phyloP scores from a whole-genome alignment of 2,329 filamentous ascomycete species.

The Teratosphaeria gauchensis region DNA sequence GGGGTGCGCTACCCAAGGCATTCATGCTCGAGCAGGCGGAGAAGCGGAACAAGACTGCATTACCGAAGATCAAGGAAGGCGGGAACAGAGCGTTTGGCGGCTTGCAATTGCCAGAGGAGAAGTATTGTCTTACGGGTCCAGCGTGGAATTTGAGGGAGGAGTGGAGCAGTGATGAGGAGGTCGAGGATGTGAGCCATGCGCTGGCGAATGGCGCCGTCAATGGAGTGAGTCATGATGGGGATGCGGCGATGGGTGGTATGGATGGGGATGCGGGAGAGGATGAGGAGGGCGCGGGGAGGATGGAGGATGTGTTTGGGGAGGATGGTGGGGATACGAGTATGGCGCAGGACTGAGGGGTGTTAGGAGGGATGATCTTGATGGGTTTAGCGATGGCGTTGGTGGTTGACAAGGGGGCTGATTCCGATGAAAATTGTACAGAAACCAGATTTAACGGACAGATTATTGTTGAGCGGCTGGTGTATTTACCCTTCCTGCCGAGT shows the following conservation, averaged over 20 bases:
- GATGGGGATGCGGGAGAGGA: conserved; percentile 28
- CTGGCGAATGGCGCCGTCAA: conserved; percentile 18
- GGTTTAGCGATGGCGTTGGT: not conserved
- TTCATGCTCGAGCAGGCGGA: conserved; percentile 66
- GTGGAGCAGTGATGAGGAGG: conserved; percentile 43
- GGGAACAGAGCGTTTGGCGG: conserved; percentile 48
- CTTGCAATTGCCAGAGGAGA: conserved; percentile 51
- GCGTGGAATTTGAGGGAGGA: conserved; percentile 49
- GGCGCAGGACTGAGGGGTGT: conserved; percentile 2
- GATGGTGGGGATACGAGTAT: conserved; percentile 24
- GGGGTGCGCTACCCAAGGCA: conserved; percentile 57
- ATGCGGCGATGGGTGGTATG: conserved; percentile 33
- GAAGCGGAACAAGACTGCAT: conserved; percentile 56
- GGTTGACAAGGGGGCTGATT: not conserved
- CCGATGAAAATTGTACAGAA: no score
- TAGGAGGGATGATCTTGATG: not conserved
- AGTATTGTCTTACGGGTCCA: conserved; percentile 50
- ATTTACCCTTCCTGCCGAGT: no score
- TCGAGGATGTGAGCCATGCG: conserved; percentile 43
- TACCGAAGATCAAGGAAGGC: conserved; percentile 39
- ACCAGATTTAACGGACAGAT: no score
- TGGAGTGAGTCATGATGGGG: conserved; percentile 23
- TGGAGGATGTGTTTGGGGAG: conserved; percentile 36
- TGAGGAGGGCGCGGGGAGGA: conserved; percentile 27
- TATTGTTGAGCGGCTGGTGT: no score